Conservation (phyloP, 768 basidiomycete genomes). For the Amanita brunnescens region DNA sequence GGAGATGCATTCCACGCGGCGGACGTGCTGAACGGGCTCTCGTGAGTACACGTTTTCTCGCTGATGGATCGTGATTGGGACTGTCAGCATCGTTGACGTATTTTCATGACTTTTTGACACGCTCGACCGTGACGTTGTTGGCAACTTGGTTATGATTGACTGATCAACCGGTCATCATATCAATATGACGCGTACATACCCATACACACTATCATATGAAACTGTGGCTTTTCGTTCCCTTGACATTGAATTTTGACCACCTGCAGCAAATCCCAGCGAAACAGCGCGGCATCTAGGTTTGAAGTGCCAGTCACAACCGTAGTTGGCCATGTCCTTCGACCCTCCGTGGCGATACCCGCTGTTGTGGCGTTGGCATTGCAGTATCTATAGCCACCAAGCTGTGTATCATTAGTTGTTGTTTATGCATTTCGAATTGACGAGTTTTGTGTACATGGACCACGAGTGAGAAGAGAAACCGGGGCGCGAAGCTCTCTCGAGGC, state of each 20-base stretch:
- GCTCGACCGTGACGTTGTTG: too few relatives aligned
- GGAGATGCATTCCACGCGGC: slow-evolving; percentile 37
- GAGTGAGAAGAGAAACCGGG: too few relatives aligned
- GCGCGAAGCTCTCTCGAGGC: too few relatives aligned
- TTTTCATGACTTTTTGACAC: too few relatives aligned
- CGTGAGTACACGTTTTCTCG: slow-evolving; percentile 17
- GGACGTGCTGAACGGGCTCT: slow-evolving; percentile 34
- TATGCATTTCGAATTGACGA: not conserved
- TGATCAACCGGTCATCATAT: too few relatives aligned
- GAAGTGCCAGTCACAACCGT: too few relatives aligned
- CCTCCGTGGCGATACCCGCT: not conserved
- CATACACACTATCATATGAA: too few relatives aligned
- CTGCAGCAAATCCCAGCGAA: not conserved
- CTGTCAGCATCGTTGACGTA: too few relatives aligned
- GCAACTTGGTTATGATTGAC: too few relatives aligned
- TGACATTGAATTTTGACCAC: too few relatives aligned
- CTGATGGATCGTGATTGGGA: not conserved
- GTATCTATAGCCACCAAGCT: not conserved
- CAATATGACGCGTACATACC: too few relatives aligned
- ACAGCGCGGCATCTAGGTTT: not conserved
- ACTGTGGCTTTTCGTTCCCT: too few relatives aligned
- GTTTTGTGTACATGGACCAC: not conserved
- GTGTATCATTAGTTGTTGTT: not conserved
- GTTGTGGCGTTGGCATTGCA: not conserved
- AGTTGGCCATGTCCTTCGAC: not conserved